A percentile compares a stretch with the other conserved stretches of the same genome.
These are phyloP conservation scores for Pleurotus djamor DNA, from an alignment of 768 basidiomycete genomes.

Conservation along the genomic window DNA sequence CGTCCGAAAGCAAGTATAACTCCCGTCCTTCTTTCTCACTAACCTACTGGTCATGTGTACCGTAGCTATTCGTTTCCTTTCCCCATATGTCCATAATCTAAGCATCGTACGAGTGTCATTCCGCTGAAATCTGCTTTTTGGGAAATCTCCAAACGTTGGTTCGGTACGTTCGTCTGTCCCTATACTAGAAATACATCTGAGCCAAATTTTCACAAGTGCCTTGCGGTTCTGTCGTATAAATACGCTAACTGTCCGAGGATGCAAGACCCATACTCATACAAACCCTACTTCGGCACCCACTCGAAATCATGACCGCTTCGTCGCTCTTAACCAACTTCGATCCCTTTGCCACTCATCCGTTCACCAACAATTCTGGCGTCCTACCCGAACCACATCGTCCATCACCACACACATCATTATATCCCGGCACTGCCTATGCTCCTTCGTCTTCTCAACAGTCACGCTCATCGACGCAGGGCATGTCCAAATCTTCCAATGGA, in stretches of 20 bases:
- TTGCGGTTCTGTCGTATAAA: not conserved
- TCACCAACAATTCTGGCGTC: slow-evolving; percentile 23
- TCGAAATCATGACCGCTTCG: slow-evolving; percentile 12
- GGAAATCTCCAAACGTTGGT: not conserved
- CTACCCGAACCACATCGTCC: slow-evolving; percentile 3
- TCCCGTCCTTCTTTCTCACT: slow-evolving; percentile 1
- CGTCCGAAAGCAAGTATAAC: slow-evolving; percentile 3
- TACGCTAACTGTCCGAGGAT: not conserved
- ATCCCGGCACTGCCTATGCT: not conserved
- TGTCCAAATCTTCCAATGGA: not conserved
- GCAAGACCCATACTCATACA: not conserved
- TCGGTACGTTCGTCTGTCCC: not conserved
- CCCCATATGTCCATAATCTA: slow-evolving; percentile 2
- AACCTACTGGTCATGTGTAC: slow-evolving; percentile 4
- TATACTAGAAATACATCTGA: not conserved
- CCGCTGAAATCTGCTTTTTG: not conserved
- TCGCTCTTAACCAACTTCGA: slow-evolving; percentile 21
- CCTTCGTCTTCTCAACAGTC: not conserved
- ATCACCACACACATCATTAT: slow-evolving; percentile 3
- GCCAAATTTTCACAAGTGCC: not conserved
- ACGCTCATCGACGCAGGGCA: not conserved
- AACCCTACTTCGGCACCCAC: not conserved
- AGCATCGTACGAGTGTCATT: slow-evolving; percentile 3
- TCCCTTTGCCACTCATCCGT: slow-evolving; percentile 26
- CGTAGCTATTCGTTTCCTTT: not conserved